Evolutionary conservation across 1,139 yeast species (phyloP).

Genomic region (Magnusiomyces suaveolens): DNA sequence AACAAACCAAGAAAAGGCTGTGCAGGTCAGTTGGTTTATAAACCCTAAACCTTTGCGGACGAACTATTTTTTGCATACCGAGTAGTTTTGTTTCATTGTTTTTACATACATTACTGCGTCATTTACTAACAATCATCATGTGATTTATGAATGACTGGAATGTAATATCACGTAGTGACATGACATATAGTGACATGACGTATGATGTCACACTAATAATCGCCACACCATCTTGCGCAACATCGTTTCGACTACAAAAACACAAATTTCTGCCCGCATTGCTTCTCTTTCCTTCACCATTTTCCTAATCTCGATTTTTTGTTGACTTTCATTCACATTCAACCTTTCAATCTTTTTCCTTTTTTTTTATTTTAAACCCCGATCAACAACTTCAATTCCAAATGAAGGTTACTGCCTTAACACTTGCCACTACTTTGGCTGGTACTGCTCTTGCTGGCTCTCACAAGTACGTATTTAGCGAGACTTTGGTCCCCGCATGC

Average conservation of each 20-base stretch:
- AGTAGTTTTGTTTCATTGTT: no score
- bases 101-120: neutral
- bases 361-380: neutral
- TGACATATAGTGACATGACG: neutral
- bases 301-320: neutral
- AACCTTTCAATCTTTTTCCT: neutral
- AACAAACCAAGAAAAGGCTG: neutral
- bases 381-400: neutral
- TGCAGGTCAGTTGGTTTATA: neutral
- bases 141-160: no score
- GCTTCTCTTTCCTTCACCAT: neutral
- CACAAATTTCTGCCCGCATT: neutral
- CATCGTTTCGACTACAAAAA: neutral
- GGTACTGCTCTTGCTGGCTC: slow-evolving; percentile 42
- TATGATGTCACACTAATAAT: neutral
- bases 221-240: neutral
- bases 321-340: neutral
- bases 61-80: neutral
- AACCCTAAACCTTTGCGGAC: no score
- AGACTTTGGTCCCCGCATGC: neutral
- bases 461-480: slow-evolving; percentile 25
- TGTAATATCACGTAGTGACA: no score
- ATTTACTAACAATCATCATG: no score
- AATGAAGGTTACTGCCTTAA: slow-evolving; percentile 22
- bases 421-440: slow-evolving; percentile 46